Percentiles rank a stretch among this genome's conserved stretches.
phyloP scores from a whole-genome alignment of 768 basidiomycete genomes.

The Harrya chromipes region DNA sequence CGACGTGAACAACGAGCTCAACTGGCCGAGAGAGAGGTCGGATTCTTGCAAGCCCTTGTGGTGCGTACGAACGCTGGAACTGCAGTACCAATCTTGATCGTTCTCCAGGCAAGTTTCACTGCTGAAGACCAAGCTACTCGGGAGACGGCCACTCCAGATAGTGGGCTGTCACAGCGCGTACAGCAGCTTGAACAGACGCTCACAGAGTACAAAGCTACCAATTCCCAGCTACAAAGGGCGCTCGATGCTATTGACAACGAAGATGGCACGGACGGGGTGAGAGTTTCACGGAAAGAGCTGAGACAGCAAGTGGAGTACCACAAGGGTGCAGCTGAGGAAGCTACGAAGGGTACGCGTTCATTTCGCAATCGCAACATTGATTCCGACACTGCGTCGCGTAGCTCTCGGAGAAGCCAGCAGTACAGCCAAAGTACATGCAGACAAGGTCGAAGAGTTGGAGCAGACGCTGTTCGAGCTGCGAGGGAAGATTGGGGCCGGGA shows the following conservation, averaged over 20 bases:
- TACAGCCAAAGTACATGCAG: conserved; percentile 38
- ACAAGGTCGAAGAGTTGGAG: conserved; percentile 67
- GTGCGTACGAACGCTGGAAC: conserved; percentile 37
- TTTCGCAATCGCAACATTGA: not conserved
- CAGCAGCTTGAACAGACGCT: conserved; percentile 55
- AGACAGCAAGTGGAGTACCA: conserved; percentile 38
- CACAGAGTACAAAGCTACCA: conserved; percentile 51
- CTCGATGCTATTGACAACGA: conserved; percentile 45
- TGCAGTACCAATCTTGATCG: not conserved
- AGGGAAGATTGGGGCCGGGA: conserved; percentile 72
- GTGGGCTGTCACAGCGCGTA: conserved; percentile 41
- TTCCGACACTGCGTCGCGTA: conserved; percentile 21
- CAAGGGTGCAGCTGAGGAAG: conserved; percentile 35
- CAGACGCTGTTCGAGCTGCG: conserved; percentile 75
- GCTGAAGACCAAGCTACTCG: conserved; percentile 49
- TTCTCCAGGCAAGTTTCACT: conserved; percentile 55
- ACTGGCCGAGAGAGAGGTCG: conserved; percentile 57
- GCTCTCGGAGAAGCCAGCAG: conserved; percentile 43
- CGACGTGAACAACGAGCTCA: conserved; percentile 39
- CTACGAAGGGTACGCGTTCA: conserved; percentile 39
- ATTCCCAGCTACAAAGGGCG: conserved; percentile 43
- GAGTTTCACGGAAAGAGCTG: conserved; percentile 36
- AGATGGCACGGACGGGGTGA: conserved; percentile 16
- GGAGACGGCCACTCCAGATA: conserved; percentile 25
- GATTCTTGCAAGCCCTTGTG: conserved; percentile 65